phyloP scores from a whole-genome alignment of 129 eudicot genomes.

The Lactuca sativa region DNA sequence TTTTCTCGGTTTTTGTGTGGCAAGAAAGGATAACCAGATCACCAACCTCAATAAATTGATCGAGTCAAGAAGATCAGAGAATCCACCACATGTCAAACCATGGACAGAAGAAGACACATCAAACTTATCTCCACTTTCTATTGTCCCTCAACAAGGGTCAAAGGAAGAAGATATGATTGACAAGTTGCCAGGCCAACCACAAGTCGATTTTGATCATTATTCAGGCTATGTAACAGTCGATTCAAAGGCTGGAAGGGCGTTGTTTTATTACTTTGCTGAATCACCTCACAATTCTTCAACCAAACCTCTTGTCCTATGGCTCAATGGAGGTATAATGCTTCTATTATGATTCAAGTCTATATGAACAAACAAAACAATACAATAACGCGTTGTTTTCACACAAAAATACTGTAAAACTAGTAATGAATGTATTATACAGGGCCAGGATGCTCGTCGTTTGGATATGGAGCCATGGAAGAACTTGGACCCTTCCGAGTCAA shows the following conservation, averaged over 20 bases:
- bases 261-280: conserved; percentile 57
- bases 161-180: conserved; percentile 42
- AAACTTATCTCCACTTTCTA: conserved; percentile 20
- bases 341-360: no score
- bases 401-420: no score
- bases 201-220: conserved; percentile 40
- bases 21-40: conserved; percentile 27
- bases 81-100: conserved; percentile 5
- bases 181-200: conserved; percentile 20
- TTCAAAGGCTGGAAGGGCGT: conserved; percentile 42
- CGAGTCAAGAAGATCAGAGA: conserved; percentile 19
- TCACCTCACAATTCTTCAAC: conserved; percentile 41
- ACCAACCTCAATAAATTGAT: conserved; percentile 29
- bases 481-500: no score
- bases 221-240: conserved; percentile 55
- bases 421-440: no score
- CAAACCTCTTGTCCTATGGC: conserved; percentile 60
- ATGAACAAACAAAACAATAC: no score
- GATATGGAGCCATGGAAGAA: no score
- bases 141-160: conserved; percentile 35
- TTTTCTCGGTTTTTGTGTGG: conserved; percentile 15
- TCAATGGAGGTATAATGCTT: conserved; percentile 36
- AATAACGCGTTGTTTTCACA: no score
- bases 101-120: conserved; percentile 23
- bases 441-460: no score